A percentile compares a stretch with the other conserved stretches of the same genome.
Evolutionary conservation across 768 basidiomycete species (phyloP).

Genomic region (Albatrellus ellisii): DNA sequence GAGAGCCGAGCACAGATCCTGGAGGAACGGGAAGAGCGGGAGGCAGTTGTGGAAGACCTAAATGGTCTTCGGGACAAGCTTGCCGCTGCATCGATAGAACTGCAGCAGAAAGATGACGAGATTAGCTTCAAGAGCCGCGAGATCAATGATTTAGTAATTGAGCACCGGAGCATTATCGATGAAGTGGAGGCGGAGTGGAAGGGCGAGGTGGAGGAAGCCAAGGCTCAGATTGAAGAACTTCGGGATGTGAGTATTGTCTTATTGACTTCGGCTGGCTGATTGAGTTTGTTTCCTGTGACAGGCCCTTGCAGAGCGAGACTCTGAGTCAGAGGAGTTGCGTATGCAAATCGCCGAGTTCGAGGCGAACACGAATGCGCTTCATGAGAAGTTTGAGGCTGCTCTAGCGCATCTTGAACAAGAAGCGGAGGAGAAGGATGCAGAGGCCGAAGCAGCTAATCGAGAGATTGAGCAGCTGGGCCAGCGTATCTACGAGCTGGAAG

Average conservation of each 20-base stretch:
- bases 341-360: slow-evolving; percentile 68
- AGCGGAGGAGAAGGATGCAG: slow-evolving; percentile 65
- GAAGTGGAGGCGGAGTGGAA: slow-evolving; percentile 78
- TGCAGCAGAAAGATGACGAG: slow-evolving; percentile 82
- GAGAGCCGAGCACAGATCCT: slow-evolving; percentile 58
- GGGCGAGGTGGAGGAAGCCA: slow-evolving; percentile 74
- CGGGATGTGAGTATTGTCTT: slow-evolving; percentile 38
- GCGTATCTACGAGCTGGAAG: slow-evolving; percentile 71
- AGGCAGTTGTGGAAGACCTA: slow-evolving; percentile 68
- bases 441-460: slow-evolving; percentile 57
- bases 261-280: not conserved
- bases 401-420: slow-evolving; percentile 69
- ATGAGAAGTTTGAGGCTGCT: slow-evolving; percentile 61
- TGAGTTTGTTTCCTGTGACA: slow-evolving; percentile 18
- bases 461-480: slow-evolving; percentile 76
- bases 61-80: slow-evolving; percentile 65
- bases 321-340: slow-evolving; percentile 63
- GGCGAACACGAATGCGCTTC: slow-evolving; percentile 53
- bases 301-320: slow-evolving; percentile 70
- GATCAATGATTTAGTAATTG: slow-evolving; percentile 63
- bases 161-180: slow-evolving; percentile 61
- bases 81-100: slow-evolving; percentile 68
- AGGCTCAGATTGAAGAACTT: slow-evolving; percentile 68
- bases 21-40: slow-evolving; percentile 62
- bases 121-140: slow-evolving; percentile 66